Evolutionary conservation across 2,329 filamentous ascomycete species (phyloP), one percentile per base, ranked within the genome.

Genomic region (Phyllosticta paracitricarpa): DNA sequence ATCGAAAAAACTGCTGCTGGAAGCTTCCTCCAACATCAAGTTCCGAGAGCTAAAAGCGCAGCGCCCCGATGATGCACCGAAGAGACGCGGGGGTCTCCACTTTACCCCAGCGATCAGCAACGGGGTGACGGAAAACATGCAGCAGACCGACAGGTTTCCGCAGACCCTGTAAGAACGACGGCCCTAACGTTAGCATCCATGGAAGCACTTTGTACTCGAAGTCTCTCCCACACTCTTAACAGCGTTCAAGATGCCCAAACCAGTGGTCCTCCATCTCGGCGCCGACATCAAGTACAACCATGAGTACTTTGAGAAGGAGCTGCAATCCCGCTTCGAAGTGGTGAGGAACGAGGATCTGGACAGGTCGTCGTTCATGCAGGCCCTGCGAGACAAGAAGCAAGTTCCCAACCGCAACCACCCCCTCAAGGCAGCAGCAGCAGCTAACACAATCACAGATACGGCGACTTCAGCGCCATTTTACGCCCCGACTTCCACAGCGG

Each of bases 251-350:
- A 64, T 64, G 61, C 17, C 35, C 2, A 70, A 76, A 59, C 73
- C 71, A 19, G 71, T 68, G 9, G 70, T 79, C 51, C 74, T 79
- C 19, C 75, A 77, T 61, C 65, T 81, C 10, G 79, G 78, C 28
- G 77, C 78, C 33, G 71, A 74, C 19, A 79, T 81, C 63, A 77
- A 78, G 62, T 79, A 79, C 68, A 79, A 80, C 62, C 72, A 75
- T 51, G 72, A 76, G 1, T 70, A 77, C 35, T 76, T 78, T 66
- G 62, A 71, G 1, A 65, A 73, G 3, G 68, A 73, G 9, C 78
- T 81, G 59, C 64, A 68, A 0, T 67, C 74, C 0, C 65, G 71
- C 4, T 80, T 79, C 61, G 67, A 74, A 3, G 70, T 80, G 51
- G 70, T 79, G 25, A 69, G 70, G 33, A 73, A 75, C 56, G 68